Percentiles rank a stretch among this genome's conserved stretches.
Conservation (phyloP, 345 rosid species). For the Salix caprea region DNA sequence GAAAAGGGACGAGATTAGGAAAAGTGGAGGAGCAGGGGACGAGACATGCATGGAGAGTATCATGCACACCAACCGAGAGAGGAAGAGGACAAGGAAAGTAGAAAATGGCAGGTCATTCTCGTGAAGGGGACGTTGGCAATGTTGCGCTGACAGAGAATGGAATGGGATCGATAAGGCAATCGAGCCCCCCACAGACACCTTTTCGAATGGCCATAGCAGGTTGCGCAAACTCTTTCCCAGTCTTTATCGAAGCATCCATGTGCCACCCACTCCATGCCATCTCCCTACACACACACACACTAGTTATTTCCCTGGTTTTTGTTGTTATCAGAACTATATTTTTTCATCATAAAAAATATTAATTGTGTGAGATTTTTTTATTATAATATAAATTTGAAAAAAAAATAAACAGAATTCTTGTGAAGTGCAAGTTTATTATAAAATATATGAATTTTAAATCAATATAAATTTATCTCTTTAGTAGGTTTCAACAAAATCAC, state of each 20-base stretch:
- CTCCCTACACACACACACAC: background rate
- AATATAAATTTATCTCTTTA: too few relatives aligned
- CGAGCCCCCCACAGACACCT: background rate
- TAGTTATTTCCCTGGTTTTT: too few relatives aligned
- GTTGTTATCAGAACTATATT: too few relatives aligned
- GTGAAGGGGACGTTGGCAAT: slow-evolving; percentile 45
- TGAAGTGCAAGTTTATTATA: too few relatives aligned
- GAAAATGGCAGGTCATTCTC: slow-evolving; percentile 55
- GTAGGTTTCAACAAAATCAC: too few relatives aligned
- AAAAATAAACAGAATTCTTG: too few relatives aligned
- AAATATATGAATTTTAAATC: too few relatives aligned
- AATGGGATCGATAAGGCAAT: slow-evolving; percentile 3
- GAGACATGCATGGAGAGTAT: slow-evolving; percentile 26
- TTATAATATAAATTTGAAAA: too few relatives aligned
- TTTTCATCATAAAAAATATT: too few relatives aligned
- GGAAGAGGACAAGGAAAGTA: slow-evolving; percentile 44
- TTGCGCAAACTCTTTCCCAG: background rate
- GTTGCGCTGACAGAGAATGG: slow-evolving; percentile 19
- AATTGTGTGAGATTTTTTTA: too few relatives aligned
- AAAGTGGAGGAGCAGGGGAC: background rate
- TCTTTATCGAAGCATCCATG: slow-evolving; percentile 9
- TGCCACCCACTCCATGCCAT: slow-evolving; percentile 28
- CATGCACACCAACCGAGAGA: slow-evolving; percentile 60
- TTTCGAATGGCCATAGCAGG: background rate
- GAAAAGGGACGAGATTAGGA: background rate